A percentile compares a stretch with the other conserved stretches of the same genome.
Evolutionary conservation across 2,329 filamentous ascomycete genomes (phyloP).

Genomic region (Phaeosphaeria sp.): DNA sequence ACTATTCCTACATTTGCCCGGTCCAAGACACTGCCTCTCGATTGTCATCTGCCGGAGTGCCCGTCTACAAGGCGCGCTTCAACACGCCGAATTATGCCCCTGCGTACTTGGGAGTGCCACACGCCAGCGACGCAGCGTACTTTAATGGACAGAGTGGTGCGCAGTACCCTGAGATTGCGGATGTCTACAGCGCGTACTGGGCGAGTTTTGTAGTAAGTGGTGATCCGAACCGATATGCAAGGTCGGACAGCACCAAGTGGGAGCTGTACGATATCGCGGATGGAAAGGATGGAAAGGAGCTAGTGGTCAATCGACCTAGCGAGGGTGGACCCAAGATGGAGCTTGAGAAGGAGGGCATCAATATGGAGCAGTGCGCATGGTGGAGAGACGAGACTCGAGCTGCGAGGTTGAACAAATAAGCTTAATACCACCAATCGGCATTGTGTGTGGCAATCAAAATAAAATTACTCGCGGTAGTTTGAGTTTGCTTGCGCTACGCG

Average conservation of each 20-base stretch:
- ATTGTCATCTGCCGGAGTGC: constrained; percentile 26
- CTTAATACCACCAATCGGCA: background rate
- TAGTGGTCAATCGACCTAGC: constrained; percentile 31
- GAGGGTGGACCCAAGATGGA: constrained; percentile 36
- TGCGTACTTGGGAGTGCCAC: constrained; percentile 40
- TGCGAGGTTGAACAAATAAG: constrained; percentile 40
- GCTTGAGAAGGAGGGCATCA: constrained; percentile 29
- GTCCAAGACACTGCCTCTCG: constrained; percentile 41
- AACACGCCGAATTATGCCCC: constrained; percentile 41
- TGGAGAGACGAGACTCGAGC: constrained; percentile 42
- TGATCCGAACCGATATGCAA: constrained; percentile 39
- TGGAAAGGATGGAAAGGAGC: constrained; percentile 8
- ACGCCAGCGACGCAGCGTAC: constrained; percentile 39
- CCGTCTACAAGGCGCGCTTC: constrained; percentile 46
- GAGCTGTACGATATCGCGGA: constrained; percentile 30
- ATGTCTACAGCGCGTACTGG: constrained; percentile 44
- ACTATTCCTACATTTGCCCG: constrained; percentile 46
- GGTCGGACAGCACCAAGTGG: constrained; percentile 35
- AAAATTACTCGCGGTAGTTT: too few species aligned
- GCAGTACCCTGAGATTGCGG: constrained; percentile 38
- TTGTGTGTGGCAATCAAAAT: too few species aligned
- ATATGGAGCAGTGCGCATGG: constrained; percentile 41
- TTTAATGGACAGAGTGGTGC: constrained; percentile 37
- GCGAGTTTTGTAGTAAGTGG: constrained; percentile 46
- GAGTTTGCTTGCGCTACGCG: too few species aligned